Evolutionary conservation across 108 stramenopile genomes (phyloP).

Genomic region (Stephanodiscus triporus): DNA sequence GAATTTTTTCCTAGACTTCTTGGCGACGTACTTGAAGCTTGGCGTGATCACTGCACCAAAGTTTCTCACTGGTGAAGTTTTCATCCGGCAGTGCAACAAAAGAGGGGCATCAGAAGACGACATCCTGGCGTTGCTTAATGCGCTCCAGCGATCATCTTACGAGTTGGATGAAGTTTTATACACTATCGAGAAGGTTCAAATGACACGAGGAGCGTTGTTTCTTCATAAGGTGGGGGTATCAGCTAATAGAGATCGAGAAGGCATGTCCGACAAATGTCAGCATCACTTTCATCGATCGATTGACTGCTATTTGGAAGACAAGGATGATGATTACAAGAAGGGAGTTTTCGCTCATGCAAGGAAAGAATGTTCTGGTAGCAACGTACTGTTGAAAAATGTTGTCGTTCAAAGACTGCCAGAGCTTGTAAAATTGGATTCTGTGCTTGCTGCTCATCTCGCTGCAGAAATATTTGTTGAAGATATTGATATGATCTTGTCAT

Average conservation of each 20-base stretch:
- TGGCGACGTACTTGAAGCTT: slow-evolving; percentile 77
- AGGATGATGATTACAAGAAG: slow-evolving; percentile 57
- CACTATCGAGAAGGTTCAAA: slow-evolving; percentile 60
- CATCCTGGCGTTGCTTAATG: slow-evolving; percentile 64
- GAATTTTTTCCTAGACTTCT: slow-evolving; percentile 77
- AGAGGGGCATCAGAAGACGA: slow-evolving; percentile 45
- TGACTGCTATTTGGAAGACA: slow-evolving; percentile 79
- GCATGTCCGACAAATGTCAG: slow-evolving; percentile 40
- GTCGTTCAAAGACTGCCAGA: slow-evolving; percentile 57
- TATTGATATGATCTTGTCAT: slow-evolving; percentile 60
- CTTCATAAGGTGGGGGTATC: slow-evolving; percentile 72
- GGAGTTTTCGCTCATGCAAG: slow-evolving; percentile 77
- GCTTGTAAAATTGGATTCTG: slow-evolving; percentile 64
- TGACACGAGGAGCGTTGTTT: slow-evolving; percentile 70
- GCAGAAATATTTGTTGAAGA: slow-evolving; percentile 83
- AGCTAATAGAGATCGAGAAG: slow-evolving; percentile 32
- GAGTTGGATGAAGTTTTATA: slow-evolving; percentile 63
- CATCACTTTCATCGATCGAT: slow-evolving; percentile 71
- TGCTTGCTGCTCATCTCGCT: slow-evolving; percentile 62
- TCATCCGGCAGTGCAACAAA: slow-evolving; percentile 59
- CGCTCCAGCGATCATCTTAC: slow-evolving; percentile 68
- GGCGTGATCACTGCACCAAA: slow-evolving; percentile 66
- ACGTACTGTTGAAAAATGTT: slow-evolving; percentile 44
- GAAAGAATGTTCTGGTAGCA: slow-evolving; percentile 67
- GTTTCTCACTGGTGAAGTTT: slow-evolving; percentile 58